These are phyloP conservation scores for Cladosporium colombiae DNA, from an alignment of 2,329 filamentous ascomycete genomes.

Conservation along the genomic window DNA sequence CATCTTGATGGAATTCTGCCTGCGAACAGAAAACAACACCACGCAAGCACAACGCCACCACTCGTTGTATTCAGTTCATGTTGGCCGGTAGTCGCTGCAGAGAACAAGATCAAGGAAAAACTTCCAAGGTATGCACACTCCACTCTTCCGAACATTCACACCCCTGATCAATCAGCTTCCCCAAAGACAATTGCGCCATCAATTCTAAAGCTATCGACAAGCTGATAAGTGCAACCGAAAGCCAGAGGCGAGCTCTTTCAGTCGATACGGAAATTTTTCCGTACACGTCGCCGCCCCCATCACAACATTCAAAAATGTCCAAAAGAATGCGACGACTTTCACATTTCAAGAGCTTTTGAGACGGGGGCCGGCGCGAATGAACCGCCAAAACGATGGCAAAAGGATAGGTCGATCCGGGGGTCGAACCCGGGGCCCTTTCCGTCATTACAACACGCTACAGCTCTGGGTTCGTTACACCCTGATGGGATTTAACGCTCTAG, in stretches of 20 bases:
- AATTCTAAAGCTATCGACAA: neutral
- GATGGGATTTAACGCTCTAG: neutral
- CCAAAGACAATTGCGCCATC: neutral
- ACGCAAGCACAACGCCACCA: neutral
- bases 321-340: neutral
- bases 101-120: neutral
- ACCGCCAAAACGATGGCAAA: neutral
- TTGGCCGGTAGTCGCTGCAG: neutral
- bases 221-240: neutral
- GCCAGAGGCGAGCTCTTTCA: neutral
- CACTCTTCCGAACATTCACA: neutral
- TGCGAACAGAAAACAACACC: neutral
- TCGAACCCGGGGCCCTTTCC: constrained; percentile 10
- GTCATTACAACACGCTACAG: neutral
- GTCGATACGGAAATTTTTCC: neutral
- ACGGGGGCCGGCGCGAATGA: neutral
- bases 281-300: neutral
- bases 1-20: neutral
- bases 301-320: neutral
- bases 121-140: neutral
- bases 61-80: too few species aligned
- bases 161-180: neutral
- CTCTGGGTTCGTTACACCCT: neutral
- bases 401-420: neutral
- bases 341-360: neutral